Base-by-base conservation (phyloP, 176 grass and related monocot species). In the Lolium rigidum region DNA sequence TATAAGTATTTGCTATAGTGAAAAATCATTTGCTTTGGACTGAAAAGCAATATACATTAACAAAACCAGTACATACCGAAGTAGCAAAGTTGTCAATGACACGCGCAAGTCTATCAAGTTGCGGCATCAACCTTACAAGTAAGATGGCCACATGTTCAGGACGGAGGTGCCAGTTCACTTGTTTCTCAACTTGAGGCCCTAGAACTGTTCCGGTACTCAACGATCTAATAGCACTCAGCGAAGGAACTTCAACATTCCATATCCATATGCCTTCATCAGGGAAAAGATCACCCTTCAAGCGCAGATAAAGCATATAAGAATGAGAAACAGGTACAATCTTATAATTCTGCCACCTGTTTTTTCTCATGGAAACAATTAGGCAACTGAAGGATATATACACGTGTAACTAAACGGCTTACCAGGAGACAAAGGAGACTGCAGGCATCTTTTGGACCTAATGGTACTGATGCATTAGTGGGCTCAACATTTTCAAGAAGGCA, bases 391-490 rank as follows among this genome's bases (percentile, higher is more conserved):
- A n/a, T 62, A 84, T 39, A 76, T 85, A 61, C 35, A 83, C 72
- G 48, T 77, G 28, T 89, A 80, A 58, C 84, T 81, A 74, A 90
- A 55, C 58, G 74, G 64, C 87, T 85, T 91, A 98, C 96, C 90
- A 98, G 84, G 82, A 98, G 96, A 28, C 84, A 95, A 78, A 98
- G 92, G n/a, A 95, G 89, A 86, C 96, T 98, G 59, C 92, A 94
- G 63, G 93, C 90, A 86, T 95, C 93, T 85, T 95, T 98, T 61
- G 96, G 96, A 39, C 96, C 96, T 80, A 94, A 91, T 16, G 93
- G 90, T 68, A 95, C 43, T 26, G 86, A 88, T 43, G 80, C 81
- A 78, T 84, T 95, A 66, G 82, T 88, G 83, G 91, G 84, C 84
- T 93, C 88, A 68, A 91, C 86, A 89, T 93, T 95, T 72, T 98